Evolutionary conservation across 768 basidiomycete genomes (phyloP), one percentile per base, ranked within the genome.

Genomic region (Boletellus ananas): DNA sequence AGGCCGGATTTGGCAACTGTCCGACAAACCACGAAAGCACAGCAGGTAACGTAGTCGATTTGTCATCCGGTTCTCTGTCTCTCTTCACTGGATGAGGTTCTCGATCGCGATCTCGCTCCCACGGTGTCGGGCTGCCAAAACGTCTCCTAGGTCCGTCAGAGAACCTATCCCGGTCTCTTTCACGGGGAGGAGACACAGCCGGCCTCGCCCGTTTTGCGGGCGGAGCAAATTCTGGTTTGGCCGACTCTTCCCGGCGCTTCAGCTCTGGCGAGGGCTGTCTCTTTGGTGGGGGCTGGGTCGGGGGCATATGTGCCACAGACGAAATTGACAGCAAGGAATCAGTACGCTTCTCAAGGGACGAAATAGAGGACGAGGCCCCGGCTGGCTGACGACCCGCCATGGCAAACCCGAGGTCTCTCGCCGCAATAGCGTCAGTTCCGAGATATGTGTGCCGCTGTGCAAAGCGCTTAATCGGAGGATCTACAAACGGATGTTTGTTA

Each of bases 391-490:
- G 66, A 51, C 52, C 61, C 10, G 72, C 76, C 58, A 79, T 70
- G 3, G 85, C 80, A 56, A 90, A 86, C 6, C 95, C 95, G 17
- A 96, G 80, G 63, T 98, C 95, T 34, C 85, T 82, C 13, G 83
- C 77, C 2, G 94, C 90, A 53, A 97, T 94, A 17, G 90, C 87
- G 61, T 97, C 94, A 23, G 85, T 84, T 31, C 84, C 84, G 23
- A 85, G 78, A 58, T 80, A 79, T 0, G 67, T 70, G 57, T 91
- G 88, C 36, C 91, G 78, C 61, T 92, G 87, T 0, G 93, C 93
- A 52, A 96, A 89, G 1, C 87, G 87, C 60, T 95, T 92, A 66
- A 96, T 89, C 0, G 91, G 83, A 1, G 90, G 84, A 59, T 94
- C 94, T 96, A 60, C 2, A 7, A n/a, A 35, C 2, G 8, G 14